Conservation (phyloP, 2,329 filamentous ascomycete species). For the Daldinia sp. region DNA sequence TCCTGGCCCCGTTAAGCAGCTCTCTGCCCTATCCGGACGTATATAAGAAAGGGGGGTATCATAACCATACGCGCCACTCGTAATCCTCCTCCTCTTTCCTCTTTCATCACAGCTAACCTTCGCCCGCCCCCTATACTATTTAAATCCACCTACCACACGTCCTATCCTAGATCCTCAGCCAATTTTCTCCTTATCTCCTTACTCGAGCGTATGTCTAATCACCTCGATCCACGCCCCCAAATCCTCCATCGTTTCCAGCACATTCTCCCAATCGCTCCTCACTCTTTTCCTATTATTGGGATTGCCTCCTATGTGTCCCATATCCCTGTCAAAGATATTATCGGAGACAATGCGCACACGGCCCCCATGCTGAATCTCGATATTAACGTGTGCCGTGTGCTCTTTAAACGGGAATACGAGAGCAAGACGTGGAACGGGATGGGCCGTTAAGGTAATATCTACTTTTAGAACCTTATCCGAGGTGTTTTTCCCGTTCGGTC, state of each 20-base stretch:
- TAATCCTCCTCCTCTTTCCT: neutral
- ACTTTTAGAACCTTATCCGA: conserved; percentile 47
- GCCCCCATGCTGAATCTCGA: conserved; percentile 72
- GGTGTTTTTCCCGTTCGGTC: neutral
- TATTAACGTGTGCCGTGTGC: conserved; percentile 63
- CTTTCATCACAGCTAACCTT: neutral
- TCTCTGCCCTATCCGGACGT: neutral
- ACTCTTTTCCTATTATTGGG: conserved; percentile 25
- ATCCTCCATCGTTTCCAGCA: conserved; percentile 48
- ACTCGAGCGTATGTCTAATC: conserved; percentile 47
- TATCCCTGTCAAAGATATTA: conserved; percentile 59
- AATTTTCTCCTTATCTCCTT: conserved; percentile 12
- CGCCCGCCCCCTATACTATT: neutral
- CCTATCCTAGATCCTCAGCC: neutral
- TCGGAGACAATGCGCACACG: conserved; percentile 69
- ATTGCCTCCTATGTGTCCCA: neutral
- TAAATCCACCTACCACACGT: neutral
- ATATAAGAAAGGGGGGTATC: conserved; percentile 31
- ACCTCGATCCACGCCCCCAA: conserved; percentile 49
- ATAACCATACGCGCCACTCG: conserved; percentile 13
- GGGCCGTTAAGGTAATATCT: conserved; percentile 66
- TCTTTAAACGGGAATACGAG: conserved; percentile 66
- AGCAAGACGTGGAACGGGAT: conserved; percentile 63
- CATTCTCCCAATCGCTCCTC: conserved; percentile 41
- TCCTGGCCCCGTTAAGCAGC: neutral